Evolutionary conservation across 1,139 yeast genomes (phyloP).

Genomic region (Kurtzmaniella quercitrusa): DNA sequence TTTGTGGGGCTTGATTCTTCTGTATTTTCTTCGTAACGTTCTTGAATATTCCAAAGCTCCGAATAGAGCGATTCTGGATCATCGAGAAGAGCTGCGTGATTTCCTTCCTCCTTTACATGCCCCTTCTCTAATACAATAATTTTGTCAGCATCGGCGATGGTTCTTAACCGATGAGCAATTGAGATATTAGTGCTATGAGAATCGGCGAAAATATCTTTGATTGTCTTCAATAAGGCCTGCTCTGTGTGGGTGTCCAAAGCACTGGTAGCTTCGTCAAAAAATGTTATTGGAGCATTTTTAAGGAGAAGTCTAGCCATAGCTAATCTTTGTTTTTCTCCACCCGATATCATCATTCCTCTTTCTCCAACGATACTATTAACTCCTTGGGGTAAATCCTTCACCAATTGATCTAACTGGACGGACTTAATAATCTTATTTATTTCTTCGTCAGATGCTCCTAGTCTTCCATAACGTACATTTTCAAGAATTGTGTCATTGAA

Average conservation of each 20-base stretch:
- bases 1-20: neutral
- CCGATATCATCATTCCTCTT: constrained; percentile 96
- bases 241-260: constrained; percentile 97
- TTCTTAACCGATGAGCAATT: constrained; percentile 90
- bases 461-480: constrained; percentile 82
- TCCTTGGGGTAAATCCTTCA: constrained; percentile 79
- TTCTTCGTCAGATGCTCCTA: constrained; percentile 71
- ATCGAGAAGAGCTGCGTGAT: constrained; percentile 59
- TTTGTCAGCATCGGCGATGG: constrained; percentile 92
- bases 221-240: constrained; percentile 72
- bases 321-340: constrained; percentile 95
- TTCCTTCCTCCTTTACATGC: constrained; percentile 80
- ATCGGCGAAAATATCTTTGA: constrained; percentile 57
- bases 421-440: constrained; percentile 58
- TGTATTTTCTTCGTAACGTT: constrained; percentile 35
- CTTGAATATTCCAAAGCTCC: constrained; percentile 90
- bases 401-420: constrained; percentile 65
- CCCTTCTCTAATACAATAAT: constrained; percentile 85
- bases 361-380: constrained; percentile 91
- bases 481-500: constrained; percentile 88
- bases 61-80: constrained; percentile 60
- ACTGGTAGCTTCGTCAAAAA: constrained; percentile 95
- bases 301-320: constrained; percentile 87
- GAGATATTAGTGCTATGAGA: constrained; percentile 71
- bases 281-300: constrained; percentile 84